A percentile compares a stretch with the other conserved stretches of the same genome.
phyloP scores from a whole-genome alignment of 2,329 filamentous ascomycete species.

The Trichoderma cornu-damae region DNA sequence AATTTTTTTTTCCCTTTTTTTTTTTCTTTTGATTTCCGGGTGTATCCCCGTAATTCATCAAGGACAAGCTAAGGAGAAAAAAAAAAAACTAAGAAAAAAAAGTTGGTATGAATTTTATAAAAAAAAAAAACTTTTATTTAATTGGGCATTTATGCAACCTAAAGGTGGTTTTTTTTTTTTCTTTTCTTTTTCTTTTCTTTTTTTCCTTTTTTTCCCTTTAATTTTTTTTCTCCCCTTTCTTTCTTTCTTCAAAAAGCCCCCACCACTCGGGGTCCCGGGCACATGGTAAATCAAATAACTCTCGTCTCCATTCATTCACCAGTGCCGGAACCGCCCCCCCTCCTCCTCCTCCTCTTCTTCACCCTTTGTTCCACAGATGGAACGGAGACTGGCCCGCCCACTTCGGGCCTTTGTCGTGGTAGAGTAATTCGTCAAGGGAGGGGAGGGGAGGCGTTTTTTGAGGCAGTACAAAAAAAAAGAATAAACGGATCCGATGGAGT shows the following conservation, averaged over 20 bases:
- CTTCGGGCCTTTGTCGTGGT: constrained; percentile 14
- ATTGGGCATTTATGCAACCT: neutral
- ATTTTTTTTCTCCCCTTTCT: neutral
- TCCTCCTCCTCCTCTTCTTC: too few species aligned
- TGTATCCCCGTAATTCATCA: neutral
- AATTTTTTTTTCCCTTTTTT: neutral
- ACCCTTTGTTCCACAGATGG: constrained; percentile 14
- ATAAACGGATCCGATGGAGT: too few species aligned
- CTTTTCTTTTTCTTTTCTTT: neutral
- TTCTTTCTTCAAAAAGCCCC: too few species aligned
- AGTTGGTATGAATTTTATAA: neutral
- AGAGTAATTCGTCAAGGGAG: constrained; percentile 13
- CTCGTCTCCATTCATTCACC: too few species aligned
- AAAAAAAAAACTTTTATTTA: neutral
- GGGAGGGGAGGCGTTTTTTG: neutral
- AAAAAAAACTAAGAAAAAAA: neutral
- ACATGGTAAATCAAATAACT: constrained; percentile 3
- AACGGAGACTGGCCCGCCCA: constrained; percentile 11
- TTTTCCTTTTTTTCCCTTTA: neutral
- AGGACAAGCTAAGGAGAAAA: neutral
- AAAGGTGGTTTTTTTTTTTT: neutral
- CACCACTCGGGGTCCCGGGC: neutral
- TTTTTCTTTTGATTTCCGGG: neutral
- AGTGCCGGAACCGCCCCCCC: neutral
- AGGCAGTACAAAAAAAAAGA: too few species aligned